A percentile compares a stretch with the other conserved stretches of the same genome.
Evolutionary conservation across 73 alveolate genomes (phyloP).

Genomic region (Paraurostyla sp.): DNA sequence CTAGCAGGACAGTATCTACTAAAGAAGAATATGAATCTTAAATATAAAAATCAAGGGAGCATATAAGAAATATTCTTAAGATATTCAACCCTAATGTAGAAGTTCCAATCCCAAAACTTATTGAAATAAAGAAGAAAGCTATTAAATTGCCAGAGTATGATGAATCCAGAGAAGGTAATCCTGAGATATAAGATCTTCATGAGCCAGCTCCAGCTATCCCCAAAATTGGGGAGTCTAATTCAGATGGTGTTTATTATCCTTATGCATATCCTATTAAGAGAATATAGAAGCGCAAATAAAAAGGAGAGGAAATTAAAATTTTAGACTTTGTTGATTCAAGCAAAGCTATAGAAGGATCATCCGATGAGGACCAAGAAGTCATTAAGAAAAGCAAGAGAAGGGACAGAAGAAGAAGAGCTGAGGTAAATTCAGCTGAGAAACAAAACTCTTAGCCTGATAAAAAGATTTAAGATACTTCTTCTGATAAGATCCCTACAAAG

Average conservation of each 20-base stretch:
- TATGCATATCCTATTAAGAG: conserved; percentile 14
- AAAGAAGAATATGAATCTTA: conserved; percentile 36
- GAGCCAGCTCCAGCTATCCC: conserved; percentile 56
- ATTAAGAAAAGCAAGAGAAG: not conserved
- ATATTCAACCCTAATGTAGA: conserved; percentile 52
- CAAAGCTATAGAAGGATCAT: conserved; percentile 54
- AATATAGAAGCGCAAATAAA: not conserved
- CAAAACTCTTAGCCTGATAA: too few species aligned
- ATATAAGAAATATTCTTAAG: not conserved
- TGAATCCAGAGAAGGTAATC: conserved; percentile 21
- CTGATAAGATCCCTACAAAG: too few species aligned
- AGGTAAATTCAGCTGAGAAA: too few species aligned
- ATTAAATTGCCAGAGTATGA: conserved; percentile 23
- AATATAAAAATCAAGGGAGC: conserved; percentile 4
- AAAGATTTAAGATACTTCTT: too few species aligned
- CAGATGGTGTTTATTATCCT: not conserved
- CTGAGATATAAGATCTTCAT: not conserved
- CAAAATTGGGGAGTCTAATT: not conserved
- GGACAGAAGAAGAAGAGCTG: not conserved
- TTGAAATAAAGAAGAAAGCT: conserved; percentile 28
- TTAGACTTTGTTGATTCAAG: conserved; percentile 62
- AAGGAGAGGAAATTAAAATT: conserved; percentile 17
- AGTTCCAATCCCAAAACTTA: conserved; percentile 22
- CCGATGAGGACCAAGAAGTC: conserved; percentile 35
- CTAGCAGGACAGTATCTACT: conserved; percentile 1